Conservation (phyloP, 164 flowering plant genomes). For the Vitis cinerea region DNA sequence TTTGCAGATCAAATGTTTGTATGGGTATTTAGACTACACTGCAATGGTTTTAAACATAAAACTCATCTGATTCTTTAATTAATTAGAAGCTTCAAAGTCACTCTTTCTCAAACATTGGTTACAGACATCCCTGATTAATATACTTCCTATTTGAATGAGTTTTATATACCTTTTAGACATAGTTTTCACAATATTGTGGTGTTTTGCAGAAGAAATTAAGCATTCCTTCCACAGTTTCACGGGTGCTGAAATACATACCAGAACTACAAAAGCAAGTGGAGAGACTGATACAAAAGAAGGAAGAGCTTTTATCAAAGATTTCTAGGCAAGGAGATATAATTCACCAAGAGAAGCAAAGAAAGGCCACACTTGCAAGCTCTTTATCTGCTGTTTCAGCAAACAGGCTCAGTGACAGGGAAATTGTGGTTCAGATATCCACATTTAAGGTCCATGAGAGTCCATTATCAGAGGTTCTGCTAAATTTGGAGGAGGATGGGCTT, state of each 20-base stretch:
- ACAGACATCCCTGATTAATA: too few species aligned
- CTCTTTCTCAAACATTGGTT: too few species aligned
- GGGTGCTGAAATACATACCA: conserved; percentile 57
- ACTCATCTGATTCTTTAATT: too few species aligned
- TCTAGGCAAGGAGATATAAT: conserved; percentile 15
- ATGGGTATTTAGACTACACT: too few species aligned
- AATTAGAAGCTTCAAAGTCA: too few species aligned
- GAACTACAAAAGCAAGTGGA: conserved; percentile 59
- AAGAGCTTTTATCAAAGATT: conserved; percentile 35
- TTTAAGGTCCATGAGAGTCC: conserved; percentile 9
- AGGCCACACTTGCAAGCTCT: background rate
- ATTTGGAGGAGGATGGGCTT: conserved; percentile 53
- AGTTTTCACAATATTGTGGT: background rate
- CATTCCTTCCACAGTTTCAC: conserved; percentile 56
- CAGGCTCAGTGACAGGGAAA: conserved; percentile 38
- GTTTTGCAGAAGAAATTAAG: conserved; percentile 55
- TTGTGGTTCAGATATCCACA: conserved; percentile 46
- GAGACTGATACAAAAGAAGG: conserved; percentile 34
- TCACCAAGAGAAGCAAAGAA: conserved; percentile 4
- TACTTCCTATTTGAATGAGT: background rate
- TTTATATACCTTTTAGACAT: background rate
- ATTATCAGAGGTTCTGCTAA: conserved; percentile 37
- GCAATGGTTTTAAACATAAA: too few species aligned
- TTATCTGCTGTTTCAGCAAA: conserved; percentile 27
- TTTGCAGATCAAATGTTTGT: too few species aligned